Evolutionary conservation across 371 early-diverging fungal genomes (phyloP), one percentile per base, ranked within the genome.

Genomic region (Basidiobolus meristosporus): DNA sequence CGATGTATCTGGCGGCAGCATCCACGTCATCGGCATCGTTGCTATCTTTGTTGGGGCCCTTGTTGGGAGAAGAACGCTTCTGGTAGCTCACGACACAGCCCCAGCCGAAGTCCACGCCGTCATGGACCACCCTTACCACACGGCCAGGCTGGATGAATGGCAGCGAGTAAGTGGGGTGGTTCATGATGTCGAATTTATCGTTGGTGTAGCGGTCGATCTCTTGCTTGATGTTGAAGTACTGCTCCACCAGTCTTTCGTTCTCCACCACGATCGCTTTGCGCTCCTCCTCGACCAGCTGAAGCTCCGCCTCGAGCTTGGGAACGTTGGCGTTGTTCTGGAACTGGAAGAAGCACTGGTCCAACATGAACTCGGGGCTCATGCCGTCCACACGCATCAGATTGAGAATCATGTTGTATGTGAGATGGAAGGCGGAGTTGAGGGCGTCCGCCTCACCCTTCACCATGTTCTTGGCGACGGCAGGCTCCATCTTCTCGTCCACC

Each of bases 331-430:
- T 65, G 39, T 85, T 89, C 55, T 98, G 98, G 69, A 88, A 98
- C 51, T 99, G 98, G 52, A 73, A 82, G 62, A 99, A 99, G 55
- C 86, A 86, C 28, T 80, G 66, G 55, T 92, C 82, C 21, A 99
- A 63, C 71, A 99, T 84, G 48, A 69, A 89, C 52, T 98, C 90
- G 3, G 97, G 91, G 38, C 83, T 86, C 28, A 93, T 67, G 6
- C 87, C 92, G 60, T 99, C 99, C 18, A 99, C 91, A 29, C 99
- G 75, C 46, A 93, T 70, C 57, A 99, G 56, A 54, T 99, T 99
- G 33, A 99, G 62, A 22, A 99, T 80, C 98, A 99, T 99, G 56
- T 93, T 90, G 65, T 98, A 99, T n/a, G 85, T 88, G 30, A 99
- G 63, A 46, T 90, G 84, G 72, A 99, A 99, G 2, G 98, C 98